Evolutionary conservation across 1,139 yeast species (phyloP).

Genomic region (Kodamaea fungicola): DNA sequence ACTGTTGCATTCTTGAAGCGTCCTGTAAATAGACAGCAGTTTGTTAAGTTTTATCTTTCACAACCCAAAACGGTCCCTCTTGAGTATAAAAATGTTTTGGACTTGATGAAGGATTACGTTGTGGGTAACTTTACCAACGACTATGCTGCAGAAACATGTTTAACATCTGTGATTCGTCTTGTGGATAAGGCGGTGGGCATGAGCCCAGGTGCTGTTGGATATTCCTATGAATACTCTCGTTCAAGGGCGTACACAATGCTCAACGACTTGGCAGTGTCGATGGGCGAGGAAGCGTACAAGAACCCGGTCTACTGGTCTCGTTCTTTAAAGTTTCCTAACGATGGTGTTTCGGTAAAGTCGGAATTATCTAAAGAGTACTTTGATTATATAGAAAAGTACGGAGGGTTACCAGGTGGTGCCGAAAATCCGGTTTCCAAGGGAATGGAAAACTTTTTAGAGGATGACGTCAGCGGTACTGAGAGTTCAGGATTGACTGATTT

Average conservation of each 20-base stretch:
- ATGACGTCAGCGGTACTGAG: background rate
- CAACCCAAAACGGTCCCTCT: slow-evolving; percentile 18
- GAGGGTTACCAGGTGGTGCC: background rate
- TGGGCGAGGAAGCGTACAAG: slow-evolving; percentile 18
- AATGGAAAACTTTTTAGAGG: slow-evolving; percentile 1
- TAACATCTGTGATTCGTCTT: slow-evolving; percentile 34
- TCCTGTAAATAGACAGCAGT: slow-evolving; percentile 19
- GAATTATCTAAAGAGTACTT: slow-evolving; percentile 44
- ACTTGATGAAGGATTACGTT: slow-evolving; percentile 46
- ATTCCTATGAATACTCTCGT: slow-evolving; percentile 41
- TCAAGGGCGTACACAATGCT: slow-evolving; percentile 49
- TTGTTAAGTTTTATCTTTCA: slow-evolving; percentile 20
- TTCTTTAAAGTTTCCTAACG: slow-evolving; percentile 38
- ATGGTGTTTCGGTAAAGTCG: slow-evolving; percentile 33
- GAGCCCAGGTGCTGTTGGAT: slow-evolving; percentile 10
- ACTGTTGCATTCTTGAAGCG: slow-evolving; percentile 29
- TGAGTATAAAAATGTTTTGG: slow-evolving; percentile 33
- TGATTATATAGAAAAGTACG: slow-evolving; percentile 22
- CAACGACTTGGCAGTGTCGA: slow-evolving; percentile 18
- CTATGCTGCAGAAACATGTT: slow-evolving; percentile 30
- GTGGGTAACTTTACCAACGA: slow-evolving; percentile 46
- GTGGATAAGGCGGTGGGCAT: slow-evolving; percentile 22
- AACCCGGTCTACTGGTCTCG: slow-evolving; percentile 50
- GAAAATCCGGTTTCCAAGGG: slow-evolving; percentile 1
- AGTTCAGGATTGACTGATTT: slow-evolving; percentile 19